phyloP scores from a whole-genome alignment of 495 filamentous ascomycete genomes.

The Cercophora scortea region DNA sequence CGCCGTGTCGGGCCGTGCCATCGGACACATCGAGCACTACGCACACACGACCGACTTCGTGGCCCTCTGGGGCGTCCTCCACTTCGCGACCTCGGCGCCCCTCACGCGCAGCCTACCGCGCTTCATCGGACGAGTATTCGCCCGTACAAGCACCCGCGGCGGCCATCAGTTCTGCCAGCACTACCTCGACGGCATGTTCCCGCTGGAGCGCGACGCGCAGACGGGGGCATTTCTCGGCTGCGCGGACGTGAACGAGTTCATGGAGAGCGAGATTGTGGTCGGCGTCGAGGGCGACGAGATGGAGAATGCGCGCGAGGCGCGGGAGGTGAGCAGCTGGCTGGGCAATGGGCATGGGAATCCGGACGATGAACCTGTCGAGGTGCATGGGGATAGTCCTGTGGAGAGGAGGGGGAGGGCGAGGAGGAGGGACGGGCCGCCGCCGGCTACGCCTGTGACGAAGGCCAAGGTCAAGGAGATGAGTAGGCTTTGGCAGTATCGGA shows the following conservation, averaged over 20 bases:
- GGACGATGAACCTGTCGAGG: slow-evolving; percentile 19
- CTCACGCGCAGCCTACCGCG: slow-evolving; percentile 37
- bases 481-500: slow-evolving; percentile 65
- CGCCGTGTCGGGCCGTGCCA: slow-evolving; percentile 35
- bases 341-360: slow-evolving; percentile 10
- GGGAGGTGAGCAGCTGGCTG: slow-evolving; percentile 25
- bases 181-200: slow-evolving; percentile 78
- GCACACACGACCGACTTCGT: slow-evolving; percentile 72
- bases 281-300: slow-evolving; percentile 30
- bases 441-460: background rate
- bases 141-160: slow-evolving; percentile 44
- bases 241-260: slow-evolving; percentile 41
- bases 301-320: slow-evolving; percentile 27
- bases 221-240: slow-evolving; percentile 25
- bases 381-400: slow-evolving; percentile 21
- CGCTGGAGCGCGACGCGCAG: slow-evolving; percentile 27
- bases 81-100: slow-evolving; percentile 47
- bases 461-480: slow-evolving; percentile 61
- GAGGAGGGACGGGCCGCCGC: background rate
- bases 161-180: slow-evolving; percentile 79
- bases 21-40: slow-evolving; percentile 80
- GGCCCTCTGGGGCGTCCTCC: slow-evolving; percentile 63
- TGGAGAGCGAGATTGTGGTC: slow-evolving; percentile 45
- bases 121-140: slow-evolving; percentile 71
- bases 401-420: slow-evolving; percentile 5